Evolutionary conservation across 2,329 filamentous ascomycete genomes (phyloP), one percentile per base, ranked within the genome.

Genomic region (Aspergillus puulaauensis): DNA sequence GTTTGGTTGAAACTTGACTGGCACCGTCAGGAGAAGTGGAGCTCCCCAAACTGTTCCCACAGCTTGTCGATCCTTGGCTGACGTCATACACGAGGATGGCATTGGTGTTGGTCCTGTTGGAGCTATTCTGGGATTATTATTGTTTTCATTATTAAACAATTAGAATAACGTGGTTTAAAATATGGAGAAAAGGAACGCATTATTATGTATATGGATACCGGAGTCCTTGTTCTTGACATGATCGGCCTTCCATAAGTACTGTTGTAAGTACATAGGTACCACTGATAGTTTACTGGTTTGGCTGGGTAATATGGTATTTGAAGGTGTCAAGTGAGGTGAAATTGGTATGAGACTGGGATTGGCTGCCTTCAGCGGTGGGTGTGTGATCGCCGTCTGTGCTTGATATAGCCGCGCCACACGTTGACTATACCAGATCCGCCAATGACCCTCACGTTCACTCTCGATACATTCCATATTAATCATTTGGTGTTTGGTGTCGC

Each of bases 31-130:
- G 35, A 37, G 35, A 37, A 37, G 35, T 43, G 40, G 40, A 43
- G n/a, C 40, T 21, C 46, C 44, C 43, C 54, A 45, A 54, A 4
- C 35, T 54, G 35, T 37, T 37, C 35, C 15, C 6, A 15, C 35
- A 15, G 12, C 15, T 37, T 37, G 60, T 56, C 55, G 52, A 62
- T 60, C 55, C 58, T 61, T 56, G 62, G 60, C 55, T 59, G 57
- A 59, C 54, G 55, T 61, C 54, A 56, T 44, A 37, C 35, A 37
- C 15, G 35, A 37, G 35, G 35, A n/a, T 37, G 35, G 35, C 15
- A 3, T 37, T 15, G 12, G 3, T 21, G 21, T 21, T 21, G 21
- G 21, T 21, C 21, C 21, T 21, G 21, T 21, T 21, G 21, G 21
- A 21, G 21, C 21, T 37, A 15, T 37, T n/a, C 35, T 6, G 12